These are phyloP conservation scores for Beauveria medogensis DNA, from an alignment of 2,329 filamentous ascomycete species.

Conservation along the genomic window DNA sequence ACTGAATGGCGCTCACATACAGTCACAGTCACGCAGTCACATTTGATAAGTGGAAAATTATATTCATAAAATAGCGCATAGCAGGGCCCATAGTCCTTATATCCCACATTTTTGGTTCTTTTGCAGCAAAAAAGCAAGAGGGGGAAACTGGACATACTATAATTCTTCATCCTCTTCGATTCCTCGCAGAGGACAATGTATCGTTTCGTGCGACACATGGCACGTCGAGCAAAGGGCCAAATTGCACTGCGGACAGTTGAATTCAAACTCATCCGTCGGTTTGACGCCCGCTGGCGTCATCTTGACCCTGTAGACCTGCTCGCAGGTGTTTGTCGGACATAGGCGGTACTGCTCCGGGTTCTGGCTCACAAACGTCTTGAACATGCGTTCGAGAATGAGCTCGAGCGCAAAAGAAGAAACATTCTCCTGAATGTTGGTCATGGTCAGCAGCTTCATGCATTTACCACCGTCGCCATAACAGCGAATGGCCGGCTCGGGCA, in stretches of 20 bases:
- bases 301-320: constrained; percentile 6
- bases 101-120: no score
- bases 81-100: no score
- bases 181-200: not conserved
- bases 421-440: not conserved
- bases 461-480: constrained; percentile 8
- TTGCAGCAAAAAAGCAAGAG: no score
- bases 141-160: not conserved
- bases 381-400: constrained; percentile 3
- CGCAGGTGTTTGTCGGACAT: constrained; percentile 5
- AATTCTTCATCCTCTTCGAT: not conserved
- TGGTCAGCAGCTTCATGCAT: not conserved
- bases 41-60: no score
- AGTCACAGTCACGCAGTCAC: no score
- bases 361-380: constrained; percentile 1
- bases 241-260: constrained; percentile 4
- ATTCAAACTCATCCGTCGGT: constrained; percentile 3
- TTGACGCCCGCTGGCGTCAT: not conserved
- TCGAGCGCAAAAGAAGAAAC: constrained; percentile 1
- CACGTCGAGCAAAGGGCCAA: constrained; percentile 7
- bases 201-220: constrained; percentile 8
- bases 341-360: constrained; percentile 4
- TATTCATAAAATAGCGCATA: no score
- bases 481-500: not conserved
- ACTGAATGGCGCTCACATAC: no score